These are phyloP conservation scores for Oryza punctata DNA, from an alignment of 176 grass and related monocot species.

Conservation along the genomic window DNA sequence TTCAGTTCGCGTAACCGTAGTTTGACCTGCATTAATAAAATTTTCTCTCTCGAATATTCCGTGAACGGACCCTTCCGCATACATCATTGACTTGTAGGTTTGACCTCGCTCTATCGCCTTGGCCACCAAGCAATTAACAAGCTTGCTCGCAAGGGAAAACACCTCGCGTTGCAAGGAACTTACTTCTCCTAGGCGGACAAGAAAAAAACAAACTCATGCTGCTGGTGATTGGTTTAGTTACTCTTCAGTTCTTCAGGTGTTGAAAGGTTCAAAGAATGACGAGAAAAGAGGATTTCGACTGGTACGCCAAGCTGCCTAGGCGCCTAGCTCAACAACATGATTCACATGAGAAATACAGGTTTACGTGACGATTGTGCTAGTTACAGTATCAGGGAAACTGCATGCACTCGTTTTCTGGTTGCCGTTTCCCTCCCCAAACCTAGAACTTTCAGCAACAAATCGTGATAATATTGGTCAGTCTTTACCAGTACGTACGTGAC, in stretches of 20 bases:
- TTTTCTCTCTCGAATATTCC: background rate
- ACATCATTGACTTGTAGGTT: background rate
- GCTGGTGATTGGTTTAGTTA: background rate
- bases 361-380: background rate
- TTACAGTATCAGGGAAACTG: background rate
- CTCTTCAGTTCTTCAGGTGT: background rate
- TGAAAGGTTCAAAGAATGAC: background rate
- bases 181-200: background rate
- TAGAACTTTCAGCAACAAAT: no score
- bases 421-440: no score
- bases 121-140: conserved; percentile 11
- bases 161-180: conserved; percentile 13
- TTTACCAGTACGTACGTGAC: no score
- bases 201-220: background rate
- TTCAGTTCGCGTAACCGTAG: background rate
- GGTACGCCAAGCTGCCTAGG: background rate
- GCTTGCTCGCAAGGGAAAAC: background rate
- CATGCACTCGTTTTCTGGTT: background rate
- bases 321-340: background rate
- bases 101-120: background rate
- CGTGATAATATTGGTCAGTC: no score
- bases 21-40: background rate
- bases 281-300: background rate
- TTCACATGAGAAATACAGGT: background rate
- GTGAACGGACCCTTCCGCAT: background rate